Conservation (phyloP, 352 stramenopile species). For the Halophytophthora polymorphica region DNA sequence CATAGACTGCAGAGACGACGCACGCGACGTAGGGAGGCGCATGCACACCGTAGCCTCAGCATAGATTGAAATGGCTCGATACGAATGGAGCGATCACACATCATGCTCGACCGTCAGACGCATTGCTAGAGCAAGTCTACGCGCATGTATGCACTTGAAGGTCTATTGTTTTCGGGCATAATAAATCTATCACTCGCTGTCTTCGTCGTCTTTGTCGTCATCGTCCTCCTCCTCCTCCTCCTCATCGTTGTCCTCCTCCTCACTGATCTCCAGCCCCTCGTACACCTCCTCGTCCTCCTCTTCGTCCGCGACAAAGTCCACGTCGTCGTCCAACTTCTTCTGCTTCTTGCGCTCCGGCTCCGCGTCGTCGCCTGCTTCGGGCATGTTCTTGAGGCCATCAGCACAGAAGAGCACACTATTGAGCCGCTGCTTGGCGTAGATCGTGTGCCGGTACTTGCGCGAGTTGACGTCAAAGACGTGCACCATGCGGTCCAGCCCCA, state of each 20-base stretch:
- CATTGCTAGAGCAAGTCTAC: too few relatives aligned
- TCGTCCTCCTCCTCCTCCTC: conserved; percentile 52
- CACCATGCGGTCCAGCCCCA: conserved; percentile 93
- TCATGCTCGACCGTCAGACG: too few relatives aligned
- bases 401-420: conserved; percentile 90
- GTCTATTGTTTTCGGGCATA: conserved; percentile 6
- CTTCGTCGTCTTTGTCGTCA: conserved; percentile 32
- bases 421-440: conserved; percentile 88
- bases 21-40: too few relatives aligned
- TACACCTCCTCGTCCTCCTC: conserved; percentile 79
- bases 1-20: conserved; percentile 7
- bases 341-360: conserved; percentile 47
- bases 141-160: too few relatives aligned
- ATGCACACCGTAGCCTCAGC: too few relatives aligned
- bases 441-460: conserved; percentile 62
- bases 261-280: conserved; percentile 78
- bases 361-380: conserved; percentile 22
- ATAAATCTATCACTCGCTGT: conserved; percentile 29
- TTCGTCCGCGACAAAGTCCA: conserved; percentile 38
- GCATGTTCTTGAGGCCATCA: conserved; percentile 71
- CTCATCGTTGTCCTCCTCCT: conserved; percentile 51
- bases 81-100: too few relatives aligned
- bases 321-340: conserved; percentile 37
- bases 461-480: conserved; percentile 90
- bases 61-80: too few relatives aligned